These are phyloP conservation scores for Elasticomyces elasticus DNA, from an alignment of 495 filamentous ascomycete species.

Conservation along the genomic window DNA sequence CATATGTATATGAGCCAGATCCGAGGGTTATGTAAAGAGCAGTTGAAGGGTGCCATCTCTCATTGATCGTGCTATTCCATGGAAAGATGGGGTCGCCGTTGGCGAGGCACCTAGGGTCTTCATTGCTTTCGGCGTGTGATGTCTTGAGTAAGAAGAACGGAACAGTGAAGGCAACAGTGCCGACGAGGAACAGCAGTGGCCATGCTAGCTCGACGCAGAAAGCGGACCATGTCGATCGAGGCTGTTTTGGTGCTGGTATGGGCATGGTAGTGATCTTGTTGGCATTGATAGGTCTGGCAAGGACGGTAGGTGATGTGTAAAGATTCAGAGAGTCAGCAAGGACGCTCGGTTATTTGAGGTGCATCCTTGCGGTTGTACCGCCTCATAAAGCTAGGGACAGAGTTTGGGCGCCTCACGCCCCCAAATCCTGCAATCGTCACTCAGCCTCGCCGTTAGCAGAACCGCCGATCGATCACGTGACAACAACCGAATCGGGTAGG, in stretches of 20 bases:
- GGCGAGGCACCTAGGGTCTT: neutral
- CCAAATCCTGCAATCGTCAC: too few species aligned
- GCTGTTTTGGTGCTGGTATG: neutral
- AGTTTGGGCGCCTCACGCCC: too few species aligned
- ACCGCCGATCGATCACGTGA: too few species aligned
- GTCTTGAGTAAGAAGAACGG: conserved; percentile 1
- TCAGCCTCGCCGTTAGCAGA: too few species aligned
- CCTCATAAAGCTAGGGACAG: too few species aligned
- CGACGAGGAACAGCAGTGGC: neutral
- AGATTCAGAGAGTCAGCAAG: too few species aligned
- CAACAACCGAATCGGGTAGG: too few species aligned
- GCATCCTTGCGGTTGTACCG: too few species aligned
- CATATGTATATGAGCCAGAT: neutral
- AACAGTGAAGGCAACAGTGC: neutral
- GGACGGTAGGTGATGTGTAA: too few species aligned
- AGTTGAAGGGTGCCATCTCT: neutral
- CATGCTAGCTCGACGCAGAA: neutral
- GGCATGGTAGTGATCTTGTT: neutral
- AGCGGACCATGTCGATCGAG: neutral
- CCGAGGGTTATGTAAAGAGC: conserved; percentile 2
- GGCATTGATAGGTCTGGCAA: too few species aligned
- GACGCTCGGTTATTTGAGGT: too few species aligned
- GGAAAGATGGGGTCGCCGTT: neutral
- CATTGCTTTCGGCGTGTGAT: neutral
- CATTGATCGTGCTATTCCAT: neutral